A percentile compares a stretch with the other conserved stretches of the same genome.
These are phyloP conservation scores for Amylocystis lapponica DNA, from an alignment of 768 basidiomycete genomes.

Conservation along the genomic window DNA sequence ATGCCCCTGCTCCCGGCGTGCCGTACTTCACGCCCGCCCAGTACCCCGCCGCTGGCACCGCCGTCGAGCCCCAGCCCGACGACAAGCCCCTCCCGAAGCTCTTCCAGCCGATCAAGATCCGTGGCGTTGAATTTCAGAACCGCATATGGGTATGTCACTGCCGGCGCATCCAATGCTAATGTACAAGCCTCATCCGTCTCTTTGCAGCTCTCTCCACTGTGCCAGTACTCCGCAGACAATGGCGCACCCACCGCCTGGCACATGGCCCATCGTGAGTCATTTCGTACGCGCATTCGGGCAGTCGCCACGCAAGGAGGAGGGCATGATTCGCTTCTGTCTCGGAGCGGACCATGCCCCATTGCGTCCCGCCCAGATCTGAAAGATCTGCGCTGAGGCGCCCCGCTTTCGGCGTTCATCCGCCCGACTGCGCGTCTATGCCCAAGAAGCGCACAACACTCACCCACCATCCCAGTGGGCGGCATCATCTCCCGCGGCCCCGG, in stretches of 20 bases:
- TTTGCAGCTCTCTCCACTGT: constrained; percentile 43
- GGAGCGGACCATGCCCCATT: background rate
- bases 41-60: constrained; percentile 37
- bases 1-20: constrained; percentile 34
- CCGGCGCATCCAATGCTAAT: background rate
- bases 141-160: constrained; percentile 20
- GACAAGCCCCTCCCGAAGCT: constrained; percentile 37
- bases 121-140: constrained; percentile 25
- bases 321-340: too few species aligned
- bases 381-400: background rate
- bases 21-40: constrained; percentile 45
- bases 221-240: constrained; percentile 52
- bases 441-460: background rate
- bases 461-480: constrained; percentile 42
- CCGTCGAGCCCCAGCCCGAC: constrained; percentile 29
- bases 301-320: too few species aligned
- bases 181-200: background rate
- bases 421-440: background rate
- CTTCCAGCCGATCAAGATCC: constrained; percentile 49
- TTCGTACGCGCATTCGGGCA: too few species aligned
- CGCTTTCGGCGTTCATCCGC: background rate
- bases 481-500: constrained; percentile 49
- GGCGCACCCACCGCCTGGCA: constrained; percentile 52
- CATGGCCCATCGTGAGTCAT: constrained; percentile 37
- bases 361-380: background rate